Evolutionary conservation across 352 stramenopile species (phyloP), one percentile per base, ranked within the genome.

Genomic region (Globisporangium iwayamae): DNA sequence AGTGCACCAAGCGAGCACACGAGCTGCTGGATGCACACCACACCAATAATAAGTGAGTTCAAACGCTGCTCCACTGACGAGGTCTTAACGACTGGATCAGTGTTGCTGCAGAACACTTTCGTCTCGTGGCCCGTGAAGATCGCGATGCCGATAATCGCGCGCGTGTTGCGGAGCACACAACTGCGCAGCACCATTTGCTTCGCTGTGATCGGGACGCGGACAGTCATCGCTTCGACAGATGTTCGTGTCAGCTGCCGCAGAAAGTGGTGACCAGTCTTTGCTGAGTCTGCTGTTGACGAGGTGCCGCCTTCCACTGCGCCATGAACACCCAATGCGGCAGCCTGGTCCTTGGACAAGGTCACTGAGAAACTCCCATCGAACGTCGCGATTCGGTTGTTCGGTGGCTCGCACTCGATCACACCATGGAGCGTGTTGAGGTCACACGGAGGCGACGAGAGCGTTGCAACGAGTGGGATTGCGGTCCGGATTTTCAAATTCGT

Each of bases 151-250:
- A 85, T 85, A 3, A 97, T 72, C 1, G 74, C 89, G 25, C 75
- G 74, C 10, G 91, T 98, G 64, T 97, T 97, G 13, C 90, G 79
- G 8, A 98, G 73, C 48, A 94, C 77, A 56, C 88, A 96, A 32
- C 88, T 96, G 9, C 92, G 86, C 13, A 98, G 69, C 46, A 98
- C 69, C 72, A 98, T 91, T 63, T 97, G 94, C 65, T 93, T 94
- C 11, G 85, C 78, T 0, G 84, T 93, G 36, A 96, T 80, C 30
- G 83, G 81, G 39, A 91, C 68, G 22, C 72, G 68, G 1, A 89
- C 63, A 34, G 67, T 62, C 20, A 81, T 48, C 14, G 66, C 73
- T 1, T 71, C 71, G 61, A 88, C 79, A 1, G 66, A 59, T 28
- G 38, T 73, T 2, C 51, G 66, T 14, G 79, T 66, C 52, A 78